Evolutionary conservation across 2,329 filamentous ascomycete species (phyloP).

Genomic region (Amauroascus niger): DNA sequence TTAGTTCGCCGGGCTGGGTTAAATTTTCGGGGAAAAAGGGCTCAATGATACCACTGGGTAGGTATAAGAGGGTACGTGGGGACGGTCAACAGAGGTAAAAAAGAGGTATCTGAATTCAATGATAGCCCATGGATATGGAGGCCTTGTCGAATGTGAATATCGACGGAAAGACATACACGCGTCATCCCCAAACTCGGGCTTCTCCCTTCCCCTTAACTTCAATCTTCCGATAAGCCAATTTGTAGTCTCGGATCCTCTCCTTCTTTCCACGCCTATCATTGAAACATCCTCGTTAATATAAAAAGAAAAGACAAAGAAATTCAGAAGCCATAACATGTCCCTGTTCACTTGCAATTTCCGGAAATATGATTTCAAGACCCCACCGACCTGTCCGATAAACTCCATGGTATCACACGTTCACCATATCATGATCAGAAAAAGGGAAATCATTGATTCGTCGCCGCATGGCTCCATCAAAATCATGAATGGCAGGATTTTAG

Average conservation of each 20-base stretch:
- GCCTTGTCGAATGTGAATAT: slow-evolving; percentile 5
- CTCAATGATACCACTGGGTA: neutral
- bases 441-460: slow-evolving; percentile 12
- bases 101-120: slow-evolving; percentile 12
- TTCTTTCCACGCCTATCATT: slow-evolving; percentile 2
- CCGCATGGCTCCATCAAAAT: slow-evolving; percentile 11
- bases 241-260: neutral
- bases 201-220: neutral
- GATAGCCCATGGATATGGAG: slow-evolving; percentile 2
- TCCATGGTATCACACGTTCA: slow-evolving; percentile 14
- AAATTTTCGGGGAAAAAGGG: neutral
- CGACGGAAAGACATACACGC: slow-evolving; percentile 4
- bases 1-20: neutral
- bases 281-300: slow-evolving; percentile 3
- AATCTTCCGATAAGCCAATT: slow-evolving; percentile 2
- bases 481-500: slow-evolving; percentile 10
- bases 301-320: neutral
- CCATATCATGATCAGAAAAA: slow-evolving; percentile 12
- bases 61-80: neutral
- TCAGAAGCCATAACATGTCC: slow-evolving; percentile 8
- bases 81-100: neutral
- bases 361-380: slow-evolving; percentile 13
- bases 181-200: slow-evolving; percentile 9
- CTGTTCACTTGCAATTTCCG: slow-evolving; percentile 13
- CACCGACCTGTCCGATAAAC: slow-evolving; percentile 11